phyloP scores from a whole-genome alignment of 306 rosid genomes.

The Casuarina cunninghamiana region DNA sequence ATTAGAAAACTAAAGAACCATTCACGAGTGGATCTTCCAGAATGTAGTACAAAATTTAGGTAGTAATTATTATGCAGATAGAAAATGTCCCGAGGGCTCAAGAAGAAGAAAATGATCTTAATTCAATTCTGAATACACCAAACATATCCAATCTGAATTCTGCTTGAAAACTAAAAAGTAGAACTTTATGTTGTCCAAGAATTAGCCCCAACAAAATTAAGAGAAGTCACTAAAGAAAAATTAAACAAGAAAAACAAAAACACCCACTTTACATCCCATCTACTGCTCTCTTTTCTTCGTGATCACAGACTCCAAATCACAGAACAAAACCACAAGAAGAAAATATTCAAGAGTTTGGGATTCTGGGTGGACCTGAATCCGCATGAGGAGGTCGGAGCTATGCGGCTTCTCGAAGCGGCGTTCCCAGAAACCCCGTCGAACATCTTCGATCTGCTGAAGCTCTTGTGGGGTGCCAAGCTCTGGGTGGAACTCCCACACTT shows the following conservation, averaged over 20 bases:
- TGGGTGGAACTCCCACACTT: slow-evolving; percentile 83
- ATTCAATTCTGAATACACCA: background rate
- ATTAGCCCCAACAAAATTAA: background rate
- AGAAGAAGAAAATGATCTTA: background rate
- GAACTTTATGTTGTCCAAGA: background rate
- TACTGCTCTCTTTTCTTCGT: background rate
- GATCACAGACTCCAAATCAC: background rate
- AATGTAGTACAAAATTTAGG: background rate
- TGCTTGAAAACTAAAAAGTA: background rate
- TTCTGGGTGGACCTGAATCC: slow-evolving; percentile 55
- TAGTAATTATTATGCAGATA: background rate
- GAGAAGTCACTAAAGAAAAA: background rate
- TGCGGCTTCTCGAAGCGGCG: slow-evolving; percentile 60
- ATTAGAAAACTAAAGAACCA: too few species aligned
- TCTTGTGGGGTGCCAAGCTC: slow-evolving; percentile 50
- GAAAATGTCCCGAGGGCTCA: background rate
- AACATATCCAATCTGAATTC: background rate
- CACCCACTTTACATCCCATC: background rate
- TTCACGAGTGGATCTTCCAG: too few species aligned
- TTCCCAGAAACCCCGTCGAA: slow-evolving; percentile 44
- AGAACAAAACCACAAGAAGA: background rate
- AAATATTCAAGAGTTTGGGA: background rate
- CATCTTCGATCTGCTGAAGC: slow-evolving; percentile 42
- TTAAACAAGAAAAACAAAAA: background rate
- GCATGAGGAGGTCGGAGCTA: slow-evolving; percentile 84